Percentiles rank a stretch among this genome's conserved stretches.
Evolutionary conservation across 2,329 filamentous ascomycete genomes (phyloP).

Genomic region (Ceratocystis papillata): DNA sequence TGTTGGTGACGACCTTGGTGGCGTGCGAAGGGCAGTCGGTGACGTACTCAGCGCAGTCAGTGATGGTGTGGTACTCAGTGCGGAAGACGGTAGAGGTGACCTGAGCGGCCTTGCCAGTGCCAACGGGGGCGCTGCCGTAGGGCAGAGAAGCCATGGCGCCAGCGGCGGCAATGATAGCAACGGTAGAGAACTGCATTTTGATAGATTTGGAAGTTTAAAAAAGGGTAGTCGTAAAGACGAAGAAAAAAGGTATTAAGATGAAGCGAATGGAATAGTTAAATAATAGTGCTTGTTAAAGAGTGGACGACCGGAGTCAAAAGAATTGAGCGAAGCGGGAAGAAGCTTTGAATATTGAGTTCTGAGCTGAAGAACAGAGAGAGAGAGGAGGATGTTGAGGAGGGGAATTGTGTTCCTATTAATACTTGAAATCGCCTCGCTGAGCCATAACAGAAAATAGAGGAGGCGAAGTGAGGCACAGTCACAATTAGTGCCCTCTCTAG

Average conservation of each 20-base stretch:
- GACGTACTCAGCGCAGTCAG: constrained; percentile 48
- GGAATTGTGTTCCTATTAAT: constrained; percentile 19
- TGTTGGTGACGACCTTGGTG: constrained; percentile 33
- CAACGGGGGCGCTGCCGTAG: constrained; percentile 27
- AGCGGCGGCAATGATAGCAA: constrained; percentile 42
- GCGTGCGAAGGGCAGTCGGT: constrained; percentile 48
- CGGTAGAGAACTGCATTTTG: constrained; percentile 44
- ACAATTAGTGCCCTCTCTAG: constrained; percentile 2
- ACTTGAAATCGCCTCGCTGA: constrained; percentile 12
- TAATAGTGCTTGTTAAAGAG: constrained; percentile 38
- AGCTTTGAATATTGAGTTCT: constrained; percentile 36
- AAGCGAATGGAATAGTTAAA: constrained; percentile 31
- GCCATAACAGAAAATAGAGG: not conserved
- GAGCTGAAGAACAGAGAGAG: constrained; percentile 35
- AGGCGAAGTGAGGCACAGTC: constrained; percentile 11
- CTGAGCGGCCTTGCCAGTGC: constrained; percentile 33
- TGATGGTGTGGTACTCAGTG: constrained; percentile 51
- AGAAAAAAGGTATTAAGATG: constrained; percentile 25
- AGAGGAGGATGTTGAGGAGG: constrained; percentile 25
- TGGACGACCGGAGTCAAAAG: constrained; percentile 48
- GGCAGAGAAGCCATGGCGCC: constrained; percentile 36
- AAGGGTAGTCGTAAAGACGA: constrained; percentile 28
- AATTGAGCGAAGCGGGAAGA: constrained; percentile 31
- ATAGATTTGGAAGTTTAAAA: constrained; percentile 30
- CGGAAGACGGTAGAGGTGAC: constrained; percentile 44